Conservation (phyloP, 1,284 basidiomycete genomes). For the Ganoderma meredithae region DNA sequence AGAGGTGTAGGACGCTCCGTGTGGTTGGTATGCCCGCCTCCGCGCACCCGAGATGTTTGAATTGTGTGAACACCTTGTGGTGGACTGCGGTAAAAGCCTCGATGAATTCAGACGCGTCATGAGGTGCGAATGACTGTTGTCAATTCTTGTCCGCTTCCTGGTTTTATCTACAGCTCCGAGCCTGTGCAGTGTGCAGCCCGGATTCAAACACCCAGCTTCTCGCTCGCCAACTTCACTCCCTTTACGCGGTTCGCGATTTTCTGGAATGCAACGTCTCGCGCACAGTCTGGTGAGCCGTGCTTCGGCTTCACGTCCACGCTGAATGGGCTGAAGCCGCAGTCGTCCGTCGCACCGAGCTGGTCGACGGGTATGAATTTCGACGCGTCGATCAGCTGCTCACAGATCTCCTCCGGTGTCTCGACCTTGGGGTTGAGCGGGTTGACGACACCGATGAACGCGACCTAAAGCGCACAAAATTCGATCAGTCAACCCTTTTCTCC, state of each 20-base stretch:
- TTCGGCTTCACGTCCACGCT: constrained; percentile 5
- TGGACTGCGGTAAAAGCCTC: no score
- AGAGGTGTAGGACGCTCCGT: background rate
- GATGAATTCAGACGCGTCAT: no score
- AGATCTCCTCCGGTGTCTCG: background rate
- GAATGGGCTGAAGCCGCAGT: constrained; percentile 6
- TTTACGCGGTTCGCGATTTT: constrained; percentile 3
- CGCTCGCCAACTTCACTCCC: background rate
- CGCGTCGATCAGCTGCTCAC: background rate
- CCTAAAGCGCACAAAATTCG: background rate
- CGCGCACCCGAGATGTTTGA: background rate
- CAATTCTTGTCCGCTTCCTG: background rate
- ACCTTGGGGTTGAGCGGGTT: background rate
- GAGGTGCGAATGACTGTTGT: no score
- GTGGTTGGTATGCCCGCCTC: no score
- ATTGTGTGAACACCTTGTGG: background rate
- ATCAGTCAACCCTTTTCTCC: background rate
- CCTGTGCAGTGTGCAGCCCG: background rate
- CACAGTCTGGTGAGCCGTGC: constrained; percentile 5
- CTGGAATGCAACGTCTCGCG: constrained; percentile 1
- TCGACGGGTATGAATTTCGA: constrained; percentile 2
- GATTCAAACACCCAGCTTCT: background rate
- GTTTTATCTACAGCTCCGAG: background rate
- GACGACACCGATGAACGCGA: background rate
- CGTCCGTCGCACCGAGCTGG: constrained; percentile 8